Conservation (phyloP, 2,329 filamentous ascomycete genomes). For the Pseudonectria foliicola region DNA sequence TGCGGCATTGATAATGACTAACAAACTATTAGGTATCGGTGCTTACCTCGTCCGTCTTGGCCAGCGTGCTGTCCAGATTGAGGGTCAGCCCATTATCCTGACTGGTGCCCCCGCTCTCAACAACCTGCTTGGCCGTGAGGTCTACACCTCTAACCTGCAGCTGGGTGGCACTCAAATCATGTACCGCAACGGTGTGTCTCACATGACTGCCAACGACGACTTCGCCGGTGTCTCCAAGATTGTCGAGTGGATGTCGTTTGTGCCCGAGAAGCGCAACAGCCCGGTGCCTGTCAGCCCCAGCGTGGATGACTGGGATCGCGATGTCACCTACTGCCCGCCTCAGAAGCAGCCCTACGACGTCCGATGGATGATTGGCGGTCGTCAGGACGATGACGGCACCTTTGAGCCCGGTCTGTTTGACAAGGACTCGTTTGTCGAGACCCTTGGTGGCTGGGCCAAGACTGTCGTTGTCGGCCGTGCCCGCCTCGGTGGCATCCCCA, state of each 20-base stretch:
- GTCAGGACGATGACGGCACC: constrained; percentile 61
- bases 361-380: constrained; percentile 83
- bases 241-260: constrained; percentile 95
- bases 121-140: constrained; percentile 94
- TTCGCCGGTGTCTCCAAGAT: constrained; percentile 98
- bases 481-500: constrained; percentile 91
- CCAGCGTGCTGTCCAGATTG: constrained; percentile 96
- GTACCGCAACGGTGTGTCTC: constrained; percentile 99
- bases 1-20: constrained; percentile 5
- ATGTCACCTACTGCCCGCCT: constrained; percentile 74
- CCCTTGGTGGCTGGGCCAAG: constrained; percentile 92
- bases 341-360: constrained; percentile 87
- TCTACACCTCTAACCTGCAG: constrained; percentile 98
- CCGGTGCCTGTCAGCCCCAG: constrained; percentile 88
- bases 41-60: constrained; percentile 97
- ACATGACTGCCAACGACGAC: constrained; percentile 96
- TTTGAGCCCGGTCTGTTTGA: constrained; percentile 93
- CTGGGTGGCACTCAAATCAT: constrained; percentile 99
- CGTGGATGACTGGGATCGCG: constrained; percentile 85
- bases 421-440: constrained; percentile 92
- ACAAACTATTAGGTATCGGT: constrained; percentile 62
- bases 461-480: constrained; percentile 96
- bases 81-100: constrained; percentile 97
- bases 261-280: constrained; percentile 89
- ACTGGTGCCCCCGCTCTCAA: constrained; percentile 96